These are phyloP conservation scores for Backusella australiensis DNA, from an alignment of 192 early-diverging fungal species.

Conservation along the genomic window DNA sequence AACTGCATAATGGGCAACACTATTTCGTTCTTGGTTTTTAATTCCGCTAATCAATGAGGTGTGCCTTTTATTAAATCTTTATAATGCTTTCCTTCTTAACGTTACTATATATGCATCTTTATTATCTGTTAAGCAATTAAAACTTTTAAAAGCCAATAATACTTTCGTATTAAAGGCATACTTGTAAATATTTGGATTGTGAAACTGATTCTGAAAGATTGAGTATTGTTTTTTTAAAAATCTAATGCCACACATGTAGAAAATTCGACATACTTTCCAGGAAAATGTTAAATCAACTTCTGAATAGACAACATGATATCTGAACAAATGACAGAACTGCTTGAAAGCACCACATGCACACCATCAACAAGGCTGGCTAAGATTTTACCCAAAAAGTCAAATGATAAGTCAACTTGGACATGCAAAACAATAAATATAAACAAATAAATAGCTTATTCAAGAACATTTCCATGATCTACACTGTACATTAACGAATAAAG, in stretches of 20 bases:
- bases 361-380: not conserved
- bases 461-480: not conserved
- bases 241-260: not conserved
- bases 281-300: not conserved
- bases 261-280: not conserved
- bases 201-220: too few relatives aligned
- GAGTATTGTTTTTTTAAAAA: not conserved
- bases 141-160: too few relatives aligned
- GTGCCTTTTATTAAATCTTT: too few relatives aligned
- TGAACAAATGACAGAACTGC: too few relatives aligned
- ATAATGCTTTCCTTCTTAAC: too few relatives aligned
- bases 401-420: not conserved
- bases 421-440: conserved; percentile 3
- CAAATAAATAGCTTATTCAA: not conserved
- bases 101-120: too few relatives aligned
- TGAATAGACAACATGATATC: not conserved
- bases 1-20: too few relatives aligned
- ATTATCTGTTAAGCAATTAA: too few relatives aligned
- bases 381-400: not conserved
- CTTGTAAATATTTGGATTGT: too few relatives aligned
- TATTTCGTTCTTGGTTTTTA: too few relatives aligned
- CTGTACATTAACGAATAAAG: not conserved
- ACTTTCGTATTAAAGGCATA: too few relatives aligned
- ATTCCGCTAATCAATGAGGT: too few relatives aligned
- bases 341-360: not conserved